A percentile compares a stretch with the other conserved stretches of the same genome.
phyloP scores from a whole-genome alignment of 2,329 filamentous ascomycete species.

The Alternaria arbusti region DNA sequence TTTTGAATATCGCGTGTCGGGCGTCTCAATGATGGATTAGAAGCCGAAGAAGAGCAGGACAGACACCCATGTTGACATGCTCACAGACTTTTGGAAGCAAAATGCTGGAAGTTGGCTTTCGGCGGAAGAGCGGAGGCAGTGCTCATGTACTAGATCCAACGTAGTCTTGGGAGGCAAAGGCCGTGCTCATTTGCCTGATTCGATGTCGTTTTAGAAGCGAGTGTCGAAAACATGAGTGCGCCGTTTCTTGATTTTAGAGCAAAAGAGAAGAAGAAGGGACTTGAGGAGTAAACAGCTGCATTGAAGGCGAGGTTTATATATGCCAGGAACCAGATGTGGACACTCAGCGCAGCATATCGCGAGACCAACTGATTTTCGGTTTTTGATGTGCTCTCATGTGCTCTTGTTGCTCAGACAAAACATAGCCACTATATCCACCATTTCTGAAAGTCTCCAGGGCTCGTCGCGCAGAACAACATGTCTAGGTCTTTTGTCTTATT shows the following conservation, averaged over 20 bases:
- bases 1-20: too few species aligned
- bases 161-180: too few species aligned
- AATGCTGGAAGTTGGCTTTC: neutral
- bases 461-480: too few species aligned
- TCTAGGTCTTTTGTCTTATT: fast-evolving
- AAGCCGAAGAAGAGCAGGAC: neutral
- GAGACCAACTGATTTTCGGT: neutral
- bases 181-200: neutral
- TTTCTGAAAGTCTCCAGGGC: too few species aligned
- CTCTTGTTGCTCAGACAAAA: neutral
- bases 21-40: too few species aligned
- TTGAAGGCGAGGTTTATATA: neutral
- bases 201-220: too few species aligned
- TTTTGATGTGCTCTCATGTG: neutral
- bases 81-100: neutral
- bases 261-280: neutral
- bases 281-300: neutral
- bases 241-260: neutral
- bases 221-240: neutral
- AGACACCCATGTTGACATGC: neutral
- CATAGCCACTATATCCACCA: too few species aligned
- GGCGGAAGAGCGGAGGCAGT: neutral
- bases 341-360: neutral
- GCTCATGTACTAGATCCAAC: too few species aligned
- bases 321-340: neutral